These are phyloP conservation scores for Tetracladium maxilliforme DNA, from an alignment of 2,329 filamentous ascomycete genomes.

Conservation along the genomic window DNA sequence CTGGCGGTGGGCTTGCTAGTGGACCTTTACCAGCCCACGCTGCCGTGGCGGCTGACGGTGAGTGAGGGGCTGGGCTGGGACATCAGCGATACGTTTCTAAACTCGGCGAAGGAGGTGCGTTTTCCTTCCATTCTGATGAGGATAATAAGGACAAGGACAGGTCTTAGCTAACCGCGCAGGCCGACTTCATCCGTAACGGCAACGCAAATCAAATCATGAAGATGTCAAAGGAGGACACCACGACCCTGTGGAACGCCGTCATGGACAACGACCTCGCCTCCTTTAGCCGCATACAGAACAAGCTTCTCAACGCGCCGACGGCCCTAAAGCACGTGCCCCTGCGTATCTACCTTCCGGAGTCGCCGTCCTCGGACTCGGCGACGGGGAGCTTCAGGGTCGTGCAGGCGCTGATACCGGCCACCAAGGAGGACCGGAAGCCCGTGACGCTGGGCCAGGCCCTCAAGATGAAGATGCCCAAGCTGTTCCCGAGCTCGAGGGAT, in stretches of 20 bases:
- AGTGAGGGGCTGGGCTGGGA: constrained; percentile 36
- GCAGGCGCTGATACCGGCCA: constrained; percentile 55
- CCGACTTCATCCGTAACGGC: constrained; percentile 53
- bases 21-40: constrained; percentile 39
- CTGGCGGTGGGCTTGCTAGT: constrained; percentile 55
- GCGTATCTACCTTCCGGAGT: constrained; percentile 67
- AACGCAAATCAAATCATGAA: constrained; percentile 60
- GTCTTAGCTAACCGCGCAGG: constrained; percentile 20
- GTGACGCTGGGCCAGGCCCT: constrained; percentile 68
- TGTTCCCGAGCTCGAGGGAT: constrained; percentile 80
- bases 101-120: constrained; percentile 48
- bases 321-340: constrained; percentile 74
- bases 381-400: constrained; percentile 52
- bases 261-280: constrained; percentile 53
- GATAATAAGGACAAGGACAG: not conserved
- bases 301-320: constrained; percentile 61
- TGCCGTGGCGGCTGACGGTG: constrained; percentile 50
- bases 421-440: constrained; percentile 24
- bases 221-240: constrained; percentile 53
- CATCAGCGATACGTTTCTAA: constrained; percentile 49
- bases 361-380: constrained; percentile 28
- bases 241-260: constrained; percentile 49
- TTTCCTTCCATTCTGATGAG: not conserved
- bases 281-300: constrained; percentile 62
- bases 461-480: constrained; percentile 55